phyloP scores from a whole-genome alignment of 345 rosid species.

The Noccaea bulbosa region DNA sequence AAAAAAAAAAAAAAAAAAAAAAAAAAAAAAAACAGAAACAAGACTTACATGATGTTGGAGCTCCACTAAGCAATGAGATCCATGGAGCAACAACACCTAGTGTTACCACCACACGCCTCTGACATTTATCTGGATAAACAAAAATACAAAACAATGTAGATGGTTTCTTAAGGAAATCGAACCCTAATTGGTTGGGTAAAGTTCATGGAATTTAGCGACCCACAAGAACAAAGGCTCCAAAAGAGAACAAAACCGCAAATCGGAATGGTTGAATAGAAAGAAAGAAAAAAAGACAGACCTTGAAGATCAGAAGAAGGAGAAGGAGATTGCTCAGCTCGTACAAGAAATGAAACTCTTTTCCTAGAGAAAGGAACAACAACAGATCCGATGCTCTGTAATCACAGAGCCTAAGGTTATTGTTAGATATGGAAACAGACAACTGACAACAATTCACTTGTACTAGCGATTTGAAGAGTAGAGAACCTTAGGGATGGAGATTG shows the following conservation, averaged over 20 bases:
- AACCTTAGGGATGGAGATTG: slow-evolving; percentile 69
- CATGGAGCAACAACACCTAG: slow-evolving; percentile 63
- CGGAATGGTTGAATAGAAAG: not conserved
- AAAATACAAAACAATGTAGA: not conserved
- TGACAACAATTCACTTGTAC: not conserved
- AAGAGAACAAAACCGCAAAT: not conserved
- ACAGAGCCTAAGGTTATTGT: slow-evolving; percentile 36
- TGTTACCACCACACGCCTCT: slow-evolving; percentile 71
- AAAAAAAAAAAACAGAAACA: not conserved
- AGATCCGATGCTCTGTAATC: slow-evolving; percentile 46
- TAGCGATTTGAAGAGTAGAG: not conserved
- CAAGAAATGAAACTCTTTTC: slow-evolving; percentile 58
- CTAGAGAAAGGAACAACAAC: slow-evolving; percentile 45
- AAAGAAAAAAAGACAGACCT: slow-evolving; percentile 43
- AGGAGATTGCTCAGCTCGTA: slow-evolving; percentile 58
- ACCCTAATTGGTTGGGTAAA: not conserved
- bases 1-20: not conserved
- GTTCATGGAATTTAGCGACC: not conserved
- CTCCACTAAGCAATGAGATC: slow-evolving; percentile 56
- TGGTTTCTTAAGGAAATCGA: not conserved
- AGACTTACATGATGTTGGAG: slow-evolving; percentile 69
- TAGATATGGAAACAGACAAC: slow-evolving; percentile 8
- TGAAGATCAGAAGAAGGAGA: slow-evolving; percentile 46
- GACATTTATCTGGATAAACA: slow-evolving; percentile 51
- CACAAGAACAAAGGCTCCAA: not conserved